Conservation (phyloP, 805 yeast genomes). For the Clavispora santaluciae region DNA sequence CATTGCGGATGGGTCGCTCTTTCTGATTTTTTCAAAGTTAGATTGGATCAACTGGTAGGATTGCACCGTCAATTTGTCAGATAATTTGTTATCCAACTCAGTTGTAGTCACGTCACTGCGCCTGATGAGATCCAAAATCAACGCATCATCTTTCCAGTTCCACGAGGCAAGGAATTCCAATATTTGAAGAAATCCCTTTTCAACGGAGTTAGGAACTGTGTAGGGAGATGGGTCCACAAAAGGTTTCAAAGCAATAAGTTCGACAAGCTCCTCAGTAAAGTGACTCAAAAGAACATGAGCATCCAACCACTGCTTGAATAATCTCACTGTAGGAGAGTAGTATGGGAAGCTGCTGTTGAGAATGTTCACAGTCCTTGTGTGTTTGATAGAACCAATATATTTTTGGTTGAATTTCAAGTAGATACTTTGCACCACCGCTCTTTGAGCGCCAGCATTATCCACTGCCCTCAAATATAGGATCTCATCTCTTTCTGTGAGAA, state of each 20-base stretch:
- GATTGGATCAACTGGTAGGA: conserved; percentile 58
- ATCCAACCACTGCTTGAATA: conserved; percentile 87
- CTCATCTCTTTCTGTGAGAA: conserved; percentile 82
- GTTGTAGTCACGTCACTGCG: conserved; percentile 22
- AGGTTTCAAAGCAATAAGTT: conserved; percentile 74
- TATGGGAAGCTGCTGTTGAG: conserved; percentile 67
- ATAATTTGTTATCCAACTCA: conserved; percentile 38
- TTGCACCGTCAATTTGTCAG: conserved; percentile 59
- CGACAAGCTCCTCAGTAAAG: conserved; percentile 73
- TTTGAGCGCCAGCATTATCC: conserved; percentile 58
- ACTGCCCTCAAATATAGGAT: conserved; percentile 67
- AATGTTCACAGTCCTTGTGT: conserved; percentile 71
- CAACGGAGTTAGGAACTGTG: conserved; percentile 70
- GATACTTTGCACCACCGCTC: conserved; percentile 53
- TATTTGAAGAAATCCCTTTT: conserved; percentile 75
- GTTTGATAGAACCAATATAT: conserved; percentile 67
- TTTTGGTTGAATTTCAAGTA: conserved; percentile 61
- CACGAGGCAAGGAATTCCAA: conserved; percentile 69
- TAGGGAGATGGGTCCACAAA: conserved; percentile 89
- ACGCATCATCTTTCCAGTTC: conserved; percentile 92
- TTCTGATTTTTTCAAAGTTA: conserved; percentile 64
- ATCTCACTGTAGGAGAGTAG: conserved; percentile 74
- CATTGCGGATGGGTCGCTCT: conserved; percentile 75
- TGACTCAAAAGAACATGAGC: conserved; percentile 71
- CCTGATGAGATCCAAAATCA: conserved; percentile 72